phyloP scores from a whole-genome alignment of 345 rosid genomes.

The Camelina laxa region DNA sequence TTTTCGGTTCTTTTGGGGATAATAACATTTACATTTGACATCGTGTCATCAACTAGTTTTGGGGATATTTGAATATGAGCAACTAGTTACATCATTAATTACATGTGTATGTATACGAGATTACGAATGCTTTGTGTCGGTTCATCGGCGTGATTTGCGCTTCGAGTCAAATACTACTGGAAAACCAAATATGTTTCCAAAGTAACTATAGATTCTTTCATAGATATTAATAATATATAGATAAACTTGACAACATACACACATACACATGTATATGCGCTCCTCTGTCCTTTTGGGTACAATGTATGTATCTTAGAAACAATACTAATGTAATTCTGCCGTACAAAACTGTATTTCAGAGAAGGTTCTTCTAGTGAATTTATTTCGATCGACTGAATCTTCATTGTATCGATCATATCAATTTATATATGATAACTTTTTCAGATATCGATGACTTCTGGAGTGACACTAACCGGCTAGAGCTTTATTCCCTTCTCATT shows the following conservation, averaged over 20 bases:
- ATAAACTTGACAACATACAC: neutral
- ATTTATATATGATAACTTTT: neutral
- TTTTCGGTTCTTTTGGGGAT: conserved; percentile 28
- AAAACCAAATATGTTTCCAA: conserved; percentile 22
- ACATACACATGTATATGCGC: neutral
- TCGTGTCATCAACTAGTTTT: neutral
- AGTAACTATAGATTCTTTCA: conserved; percentile 16
- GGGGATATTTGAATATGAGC: neutral
- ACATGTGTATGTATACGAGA: neutral
- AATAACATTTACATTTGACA: neutral
- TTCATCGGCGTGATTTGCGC: conserved; percentile 37
- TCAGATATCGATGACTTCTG: neutral
- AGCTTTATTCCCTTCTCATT: neutral
- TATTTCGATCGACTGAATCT: neutral
- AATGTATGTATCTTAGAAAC: conserved; percentile 27
- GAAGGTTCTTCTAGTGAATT: neutral
- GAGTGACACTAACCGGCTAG: neutral
- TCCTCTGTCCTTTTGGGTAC: conserved; percentile 23
- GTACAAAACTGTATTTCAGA: neutral
- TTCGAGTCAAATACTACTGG: neutral
- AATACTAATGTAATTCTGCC: neutral
- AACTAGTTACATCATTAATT: conserved; percentile 28
- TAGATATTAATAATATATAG: neutral
- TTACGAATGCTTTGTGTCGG: conserved; percentile 16
- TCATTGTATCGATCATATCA: neutral